Conservation (phyloP, 495 filamentous ascomycete species). For the Lasiosphaeria ovina region DNA sequence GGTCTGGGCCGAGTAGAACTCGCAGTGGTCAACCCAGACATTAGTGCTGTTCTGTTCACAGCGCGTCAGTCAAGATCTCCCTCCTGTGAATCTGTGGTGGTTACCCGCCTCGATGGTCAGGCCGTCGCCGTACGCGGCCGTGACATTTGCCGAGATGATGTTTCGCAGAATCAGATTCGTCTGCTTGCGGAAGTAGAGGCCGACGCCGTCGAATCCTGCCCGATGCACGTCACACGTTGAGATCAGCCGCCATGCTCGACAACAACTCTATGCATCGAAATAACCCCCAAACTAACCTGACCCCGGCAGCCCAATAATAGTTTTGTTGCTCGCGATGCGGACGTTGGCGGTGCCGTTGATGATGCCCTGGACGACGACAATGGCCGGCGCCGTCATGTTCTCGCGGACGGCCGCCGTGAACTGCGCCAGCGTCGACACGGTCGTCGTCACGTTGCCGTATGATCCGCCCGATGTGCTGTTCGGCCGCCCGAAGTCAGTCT, state of each 20-base stretch:
- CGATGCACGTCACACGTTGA: too few relatives aligned
- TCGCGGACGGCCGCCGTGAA: slow-evolving; percentile 50
- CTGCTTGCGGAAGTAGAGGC: slow-evolving; percentile 46
- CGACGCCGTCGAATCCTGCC: slow-evolving; percentile 43
- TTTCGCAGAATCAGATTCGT: slow-evolving; percentile 62
- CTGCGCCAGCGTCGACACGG: slow-evolving; percentile 55
- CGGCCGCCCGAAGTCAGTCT: not conserved
- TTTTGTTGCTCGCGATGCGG: slow-evolving; percentile 53
- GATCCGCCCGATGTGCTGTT: slow-evolving; percentile 44
- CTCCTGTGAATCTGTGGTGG: not conserved
- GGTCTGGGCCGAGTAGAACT: slow-evolving; percentile 56
- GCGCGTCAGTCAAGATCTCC: not conserved
- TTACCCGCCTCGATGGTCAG: slow-evolving; percentile 50
- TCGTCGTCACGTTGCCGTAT: slow-evolving; percentile 58
- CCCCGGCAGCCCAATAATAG: slow-evolving; percentile 49
- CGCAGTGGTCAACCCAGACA: slow-evolving; percentile 68
- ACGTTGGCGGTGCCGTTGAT: slow-evolving; percentile 46
- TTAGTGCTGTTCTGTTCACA: slow-evolving; percentile 42
- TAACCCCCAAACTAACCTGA: slow-evolving; percentile 20
- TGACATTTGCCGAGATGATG: slow-evolving; percentile 57
- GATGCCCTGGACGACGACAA: slow-evolving; percentile 49
- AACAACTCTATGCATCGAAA: not conserved
- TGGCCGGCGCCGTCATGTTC: slow-evolving; percentile 39
- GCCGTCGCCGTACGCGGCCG: slow-evolving; percentile 58
- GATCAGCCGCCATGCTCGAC: too few relatives aligned